phyloP scores from a whole-genome alignment of 352 stramenopile species.

The Elongisporangium undulatum region DNA sequence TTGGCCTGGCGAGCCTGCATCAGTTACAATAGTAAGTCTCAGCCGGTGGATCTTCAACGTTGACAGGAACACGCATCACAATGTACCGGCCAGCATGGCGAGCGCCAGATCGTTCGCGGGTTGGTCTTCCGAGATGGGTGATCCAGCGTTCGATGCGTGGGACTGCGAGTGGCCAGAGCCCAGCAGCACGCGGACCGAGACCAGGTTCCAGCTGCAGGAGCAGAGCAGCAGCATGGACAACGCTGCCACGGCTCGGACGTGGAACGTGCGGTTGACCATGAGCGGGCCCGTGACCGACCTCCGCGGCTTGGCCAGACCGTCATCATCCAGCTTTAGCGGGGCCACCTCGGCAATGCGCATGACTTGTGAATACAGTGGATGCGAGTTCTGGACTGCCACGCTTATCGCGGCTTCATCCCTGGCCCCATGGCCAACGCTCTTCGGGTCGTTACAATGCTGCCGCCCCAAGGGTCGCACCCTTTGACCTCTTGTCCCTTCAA shows the following conservation, averaged over 20 bases:
- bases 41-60: not conserved
- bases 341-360: not conserved
- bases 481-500: not conserved
- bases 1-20: not conserved
- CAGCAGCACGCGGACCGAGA: not conserved
- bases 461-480: not conserved
- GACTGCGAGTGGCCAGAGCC: not conserved
- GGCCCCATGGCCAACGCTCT: not conserved
- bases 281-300: not conserved
- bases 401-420: not conserved
- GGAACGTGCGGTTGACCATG: not conserved
- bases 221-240: not conserved
- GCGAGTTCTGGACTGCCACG: not conserved
- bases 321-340: not conserved
- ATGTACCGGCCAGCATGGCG: not conserved
- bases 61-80: too few species aligned
- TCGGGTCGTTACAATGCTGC: not conserved
- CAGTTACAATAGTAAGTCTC: not conserved
- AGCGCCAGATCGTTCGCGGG: not conserved
- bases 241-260: not conserved
- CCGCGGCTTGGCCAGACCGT: not conserved
- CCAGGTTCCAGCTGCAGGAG: not conserved
- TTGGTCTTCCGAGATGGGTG: not conserved
- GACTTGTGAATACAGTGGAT: not conserved
- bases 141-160: not conserved